Evolutionary conservation across 345 rosid genomes (phyloP).

Genomic region (Pelargonium nanum): DNA sequence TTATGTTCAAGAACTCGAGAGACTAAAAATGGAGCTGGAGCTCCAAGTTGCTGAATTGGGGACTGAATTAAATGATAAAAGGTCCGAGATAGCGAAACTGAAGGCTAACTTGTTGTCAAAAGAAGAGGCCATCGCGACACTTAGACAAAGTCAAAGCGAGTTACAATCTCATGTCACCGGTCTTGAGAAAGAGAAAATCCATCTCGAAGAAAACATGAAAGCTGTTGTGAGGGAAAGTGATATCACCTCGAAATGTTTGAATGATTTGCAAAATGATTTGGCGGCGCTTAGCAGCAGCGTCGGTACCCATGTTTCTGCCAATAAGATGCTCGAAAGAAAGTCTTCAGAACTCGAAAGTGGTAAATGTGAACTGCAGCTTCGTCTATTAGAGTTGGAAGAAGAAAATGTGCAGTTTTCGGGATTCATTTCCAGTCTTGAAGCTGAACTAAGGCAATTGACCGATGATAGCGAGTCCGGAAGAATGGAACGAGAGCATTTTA

Average conservation of each 20-base stretch:
- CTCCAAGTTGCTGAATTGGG: slow-evolving; percentile 19
- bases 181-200: slow-evolving; percentile 27
- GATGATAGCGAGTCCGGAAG: slow-evolving; percentile 23
- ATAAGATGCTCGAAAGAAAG: slow-evolving; percentile 27
- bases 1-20: slow-evolving; percentile 24
- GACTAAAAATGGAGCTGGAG: slow-evolving; percentile 22
- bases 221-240: slow-evolving; percentile 22
- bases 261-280: slow-evolving; percentile 32
- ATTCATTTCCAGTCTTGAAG: slow-evolving; percentile 21
- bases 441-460: slow-evolving; percentile 18
- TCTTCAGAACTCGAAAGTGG: slow-evolving; percentile 27
- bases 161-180: slow-evolving; percentile 22
- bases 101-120: slow-evolving; percentile 23
- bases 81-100: slow-evolving; percentile 21
- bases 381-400: slow-evolving; percentile 16
- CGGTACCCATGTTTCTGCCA: slow-evolving; percentile 31
- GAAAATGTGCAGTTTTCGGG: slow-evolving; percentile 26
- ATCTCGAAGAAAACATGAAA: slow-evolving; percentile 27
- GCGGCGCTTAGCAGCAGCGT: slow-evolving; percentile 13
- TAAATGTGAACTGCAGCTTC: slow-evolving; percentile 21
- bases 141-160: slow-evolving; percentile 13
- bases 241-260: slow-evolving; percentile 29
- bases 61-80: slow-evolving; percentile 14
- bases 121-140: slow-evolving; percentile 27
- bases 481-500: slow-evolving; percentile 22